Base-by-base conservation (phyloP, 2,329 filamentous ascomycete genomes). In the Aaosphaeria arxii region DNA sequence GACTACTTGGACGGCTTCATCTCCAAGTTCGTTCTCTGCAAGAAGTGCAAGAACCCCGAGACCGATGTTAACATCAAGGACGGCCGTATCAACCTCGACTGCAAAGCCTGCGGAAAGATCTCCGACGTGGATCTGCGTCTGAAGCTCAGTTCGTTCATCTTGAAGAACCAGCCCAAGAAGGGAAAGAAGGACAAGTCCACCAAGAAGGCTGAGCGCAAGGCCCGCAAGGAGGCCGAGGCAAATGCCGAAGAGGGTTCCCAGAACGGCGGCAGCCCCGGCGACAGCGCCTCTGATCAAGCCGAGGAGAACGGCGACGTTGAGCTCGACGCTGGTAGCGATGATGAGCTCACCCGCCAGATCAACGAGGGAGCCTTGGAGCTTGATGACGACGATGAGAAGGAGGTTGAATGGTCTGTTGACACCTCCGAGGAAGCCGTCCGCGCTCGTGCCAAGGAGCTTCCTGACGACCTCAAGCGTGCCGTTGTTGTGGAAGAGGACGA, bases 31-130 rank as follows among this genome's bases (percentile, higher is more conserved):
- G 94, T 99, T 66, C 91, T 99, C 56, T 99, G 94, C 88, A 95
- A 95, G 80, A 92, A 95, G 74, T 99, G 94, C 87, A 96, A 96
- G 85, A 99, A 99, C 74, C 94, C 94, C 33, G 94, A 99, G 81
- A 99, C 94, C 58, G 91, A 95, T 58, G 87, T 97, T 67, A 84
- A 88, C 68, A 90, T 97, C 81, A 96, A 96, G 77, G 91, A 96
- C 64, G 89, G 88, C 47, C 85, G 82, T 70, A 97, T 99, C 72
- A 75, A 89, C 54, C 85, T 97, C 59, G 94, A 99, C 77, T 99
- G 94, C 87, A 99, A 99, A 79, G 94, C 94, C 54, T 99, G 94
- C 70, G 94, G 94, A 69, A 88, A 95, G 75, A 91, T 90, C 67
- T 88, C 88, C 58, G 87, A 94, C 55, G 92, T 96, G 47, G 92